A percentile compares a stretch with the other conserved stretches of the same genome.
Evolutionary conservation across 2,329 filamentous ascomycete species (phyloP).

Genomic region (Ceratocystis harringtonii): DNA sequence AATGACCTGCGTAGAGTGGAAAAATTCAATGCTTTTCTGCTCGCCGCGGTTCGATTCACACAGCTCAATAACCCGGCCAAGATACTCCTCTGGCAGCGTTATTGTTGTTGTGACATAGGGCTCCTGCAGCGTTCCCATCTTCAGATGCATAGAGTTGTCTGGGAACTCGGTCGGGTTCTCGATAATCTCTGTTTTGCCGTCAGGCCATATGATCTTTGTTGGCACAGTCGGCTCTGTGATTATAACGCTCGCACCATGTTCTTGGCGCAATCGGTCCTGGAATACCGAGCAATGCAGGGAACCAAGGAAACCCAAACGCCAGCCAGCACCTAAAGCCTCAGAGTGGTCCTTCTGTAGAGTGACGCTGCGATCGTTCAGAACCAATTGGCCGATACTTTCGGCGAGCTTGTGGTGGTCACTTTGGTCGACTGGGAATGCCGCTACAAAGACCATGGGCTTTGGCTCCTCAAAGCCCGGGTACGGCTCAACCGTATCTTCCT

Average conservation of each 20-base stretch:
- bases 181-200: constrained; percentile 36
- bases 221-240: constrained; percentile 93
- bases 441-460: constrained; percentile 97
- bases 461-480: constrained; percentile 92
- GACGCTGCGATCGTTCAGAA: constrained; percentile 88
- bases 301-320: constrained; percentile 88
- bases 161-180: constrained; percentile 83
- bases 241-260: constrained; percentile 88
- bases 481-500: constrained; percentile 59
- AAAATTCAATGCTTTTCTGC: constrained; percentile 79
- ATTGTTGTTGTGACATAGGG: constrained; percentile 62
- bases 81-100: constrained; percentile 83
- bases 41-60: constrained; percentile 81
- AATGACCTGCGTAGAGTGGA: constrained; percentile 83
- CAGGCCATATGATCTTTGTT: constrained; percentile 60
- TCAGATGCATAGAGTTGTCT: constrained; percentile 24
- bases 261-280: constrained; percentile 83
- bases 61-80: constrained; percentile 86
- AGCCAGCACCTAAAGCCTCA: constrained; percentile 83
- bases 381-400: constrained; percentile 85
- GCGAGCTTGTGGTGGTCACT: constrained; percentile 73
- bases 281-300: constrained; percentile 98
- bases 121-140: constrained; percentile 34
- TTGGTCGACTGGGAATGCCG: constrained; percentile 87
- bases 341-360: constrained; percentile 89